Percentiles rank a stretch among this genome's conserved stretches.
These are phyloP conservation scores for Aspergillus conjunctus DNA, from an alignment of 495 filamentous ascomycete species.

Conservation along the genomic window DNA sequence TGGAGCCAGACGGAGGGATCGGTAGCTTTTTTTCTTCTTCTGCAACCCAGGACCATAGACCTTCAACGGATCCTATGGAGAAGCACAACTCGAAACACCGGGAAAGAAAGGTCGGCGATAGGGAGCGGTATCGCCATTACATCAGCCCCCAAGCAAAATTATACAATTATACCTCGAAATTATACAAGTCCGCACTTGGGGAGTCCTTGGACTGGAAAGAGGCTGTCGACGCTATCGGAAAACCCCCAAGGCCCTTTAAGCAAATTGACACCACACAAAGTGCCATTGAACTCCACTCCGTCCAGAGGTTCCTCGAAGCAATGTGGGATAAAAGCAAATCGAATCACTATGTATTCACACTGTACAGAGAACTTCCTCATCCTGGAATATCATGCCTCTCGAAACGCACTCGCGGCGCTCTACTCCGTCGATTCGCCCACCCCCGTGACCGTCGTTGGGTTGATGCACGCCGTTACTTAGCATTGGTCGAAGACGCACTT, in stretches of 20 bases:
- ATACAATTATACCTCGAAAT: constrained; percentile 17
- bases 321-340: constrained; percentile 46
- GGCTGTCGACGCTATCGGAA: constrained; percentile 65
- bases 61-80: not conserved
- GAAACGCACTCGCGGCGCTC: constrained; percentile 55
- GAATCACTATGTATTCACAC: constrained; percentile 57
- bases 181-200: constrained; percentile 26
- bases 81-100: not conserved
- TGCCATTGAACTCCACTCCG: constrained; percentile 32
- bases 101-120: not conserved
- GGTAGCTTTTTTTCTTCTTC: not conserved
- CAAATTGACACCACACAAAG: constrained; percentile 34
- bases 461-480: constrained; percentile 72
- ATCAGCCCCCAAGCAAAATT: constrained; percentile 17
- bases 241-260: constrained; percentile 17
- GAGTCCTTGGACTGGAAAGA: constrained; percentile 36
- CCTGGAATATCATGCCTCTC: constrained; percentile 70
- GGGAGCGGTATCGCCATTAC: constrained; percentile 14
- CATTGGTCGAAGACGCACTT: constrained; percentile 81
- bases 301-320: constrained; percentile 45
- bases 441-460: constrained; percentile 42
- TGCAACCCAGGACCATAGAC: not conserved
- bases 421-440: constrained; percentile 69
- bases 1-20: not conserved
- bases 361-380: constrained; percentile 61